Conservation (phyloP, 805 yeast genomes). For the Brettanomyces sp. region DNA sequence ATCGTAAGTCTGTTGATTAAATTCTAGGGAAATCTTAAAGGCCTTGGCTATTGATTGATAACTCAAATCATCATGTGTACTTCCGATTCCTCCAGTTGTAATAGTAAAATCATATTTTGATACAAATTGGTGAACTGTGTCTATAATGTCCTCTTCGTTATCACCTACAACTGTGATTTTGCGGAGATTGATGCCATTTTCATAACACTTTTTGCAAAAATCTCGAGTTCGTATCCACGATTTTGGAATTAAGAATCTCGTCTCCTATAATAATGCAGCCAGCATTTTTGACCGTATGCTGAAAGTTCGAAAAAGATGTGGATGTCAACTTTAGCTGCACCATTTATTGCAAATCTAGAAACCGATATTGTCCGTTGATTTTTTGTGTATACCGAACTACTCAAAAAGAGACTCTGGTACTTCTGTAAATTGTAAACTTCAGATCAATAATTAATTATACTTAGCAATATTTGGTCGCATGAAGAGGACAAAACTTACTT, state of each 20-base stretch:
- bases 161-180: slow-evolving; percentile 72
- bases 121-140: slow-evolving; percentile 36
- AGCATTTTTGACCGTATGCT: slow-evolving; percentile 16
- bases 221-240: slow-evolving; percentile 67
- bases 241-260: slow-evolving; percentile 81
- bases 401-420: no score
- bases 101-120: slow-evolving; percentile 56
- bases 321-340: no score
- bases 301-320: neutral
- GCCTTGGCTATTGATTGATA: slow-evolving; percentile 67
- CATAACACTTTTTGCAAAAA: slow-evolving; percentile 64
- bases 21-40: slow-evolving; percentile 37
- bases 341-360: no score
- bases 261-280: slow-evolving; percentile 70
- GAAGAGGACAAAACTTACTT: no score
- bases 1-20: slow-evolving; percentile 49
- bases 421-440: no score
- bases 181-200: slow-evolving; percentile 54
- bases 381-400: no score
- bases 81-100: slow-evolving; percentile 73
- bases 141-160: slow-evolving; percentile 54
- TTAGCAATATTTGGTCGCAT: no score
- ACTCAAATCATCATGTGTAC: slow-evolving; percentile 87
- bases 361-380: no score
- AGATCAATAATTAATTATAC: no score